Evolutionary conservation across 2,329 filamentous ascomycete species (phyloP).

Genomic region (Trichophyton schoenleinii): DNA sequence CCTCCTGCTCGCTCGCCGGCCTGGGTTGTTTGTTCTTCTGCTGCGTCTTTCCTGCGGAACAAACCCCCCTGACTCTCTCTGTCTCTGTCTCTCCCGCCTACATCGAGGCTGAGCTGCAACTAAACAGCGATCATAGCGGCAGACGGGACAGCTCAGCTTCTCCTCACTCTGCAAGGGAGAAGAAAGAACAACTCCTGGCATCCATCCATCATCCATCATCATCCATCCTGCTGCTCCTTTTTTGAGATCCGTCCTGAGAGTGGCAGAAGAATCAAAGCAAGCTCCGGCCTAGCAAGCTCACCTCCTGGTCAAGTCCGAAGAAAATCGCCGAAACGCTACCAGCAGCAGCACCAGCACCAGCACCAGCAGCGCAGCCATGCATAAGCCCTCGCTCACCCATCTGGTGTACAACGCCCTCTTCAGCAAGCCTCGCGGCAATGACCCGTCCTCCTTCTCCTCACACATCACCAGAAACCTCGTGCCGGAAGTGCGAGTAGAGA

Average conservation of each 20-base stretch:
- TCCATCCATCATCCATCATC: no score
- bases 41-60: no score
- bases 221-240: no score
- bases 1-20: no score
- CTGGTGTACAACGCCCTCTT: conserved; percentile 48
- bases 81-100: no score
- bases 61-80: no score
- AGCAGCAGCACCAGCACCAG: neutral
- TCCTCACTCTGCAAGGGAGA: no score
- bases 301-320: neutral
- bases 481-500: conserved; percentile 53
- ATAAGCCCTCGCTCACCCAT: conserved; percentile 46
- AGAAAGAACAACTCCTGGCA: no score
- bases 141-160: neutral
- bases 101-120: neutral
- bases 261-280: no score
- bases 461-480: conserved; percentile 51
- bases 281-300: no score
- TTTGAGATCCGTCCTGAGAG: no score
- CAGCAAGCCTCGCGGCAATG: conserved; percentile 43
- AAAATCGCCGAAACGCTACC: neutral
- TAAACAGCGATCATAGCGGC: neutral
- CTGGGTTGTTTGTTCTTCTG: no score
- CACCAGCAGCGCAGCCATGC: conserved; percentile 35
- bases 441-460: conserved; percentile 46